These are phyloP conservation scores for Metschnikowia drakensbergensis DNA, from an alignment of 805 yeast species.

Conservation along the genomic window DNA sequence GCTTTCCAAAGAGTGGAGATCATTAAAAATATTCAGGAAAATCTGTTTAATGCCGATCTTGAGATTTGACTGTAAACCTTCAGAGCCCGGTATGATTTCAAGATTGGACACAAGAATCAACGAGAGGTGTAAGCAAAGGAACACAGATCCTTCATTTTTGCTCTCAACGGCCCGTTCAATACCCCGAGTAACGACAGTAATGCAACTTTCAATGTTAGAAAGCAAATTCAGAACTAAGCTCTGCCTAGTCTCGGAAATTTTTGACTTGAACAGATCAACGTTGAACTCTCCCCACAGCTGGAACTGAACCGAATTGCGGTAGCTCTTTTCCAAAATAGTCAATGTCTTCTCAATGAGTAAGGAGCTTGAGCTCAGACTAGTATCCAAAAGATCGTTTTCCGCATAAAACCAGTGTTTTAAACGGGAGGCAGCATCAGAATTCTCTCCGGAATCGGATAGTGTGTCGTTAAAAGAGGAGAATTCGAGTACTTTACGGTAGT, in stretches of 20 bases:
- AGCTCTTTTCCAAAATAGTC: background rate
- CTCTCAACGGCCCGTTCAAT: background rate
- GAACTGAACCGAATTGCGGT: conserved; percentile 2
- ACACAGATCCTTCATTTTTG: background rate
- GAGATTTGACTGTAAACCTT: background rate
- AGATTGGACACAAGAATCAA: background rate
- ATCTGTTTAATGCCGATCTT: background rate
- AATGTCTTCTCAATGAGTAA: background rate
- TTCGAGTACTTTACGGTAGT: conserved; percentile 19
- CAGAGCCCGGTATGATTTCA: background rate
- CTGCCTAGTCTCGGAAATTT: background rate
- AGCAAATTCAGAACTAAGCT: background rate
- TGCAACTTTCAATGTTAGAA: background rate
- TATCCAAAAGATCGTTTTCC: conserved; percentile 1
- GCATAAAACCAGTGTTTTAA: conserved; percentile 15
- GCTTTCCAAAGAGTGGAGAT: background rate
- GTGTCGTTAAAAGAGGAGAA: conserved; percentile 7
- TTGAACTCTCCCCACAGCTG: conserved; percentile 14
- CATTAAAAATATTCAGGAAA: background rate
- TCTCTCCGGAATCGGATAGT: background rate
- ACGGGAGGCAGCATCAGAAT: background rate
- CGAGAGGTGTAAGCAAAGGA: background rate
- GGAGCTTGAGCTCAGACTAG: background rate
- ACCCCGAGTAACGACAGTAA: background rate
- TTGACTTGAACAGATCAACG: background rate